These are phyloP conservation scores for Colletotrichum euphorbiae DNA, from an alignment of 2,329 filamentous ascomycete genomes.

Conservation along the genomic window DNA sequence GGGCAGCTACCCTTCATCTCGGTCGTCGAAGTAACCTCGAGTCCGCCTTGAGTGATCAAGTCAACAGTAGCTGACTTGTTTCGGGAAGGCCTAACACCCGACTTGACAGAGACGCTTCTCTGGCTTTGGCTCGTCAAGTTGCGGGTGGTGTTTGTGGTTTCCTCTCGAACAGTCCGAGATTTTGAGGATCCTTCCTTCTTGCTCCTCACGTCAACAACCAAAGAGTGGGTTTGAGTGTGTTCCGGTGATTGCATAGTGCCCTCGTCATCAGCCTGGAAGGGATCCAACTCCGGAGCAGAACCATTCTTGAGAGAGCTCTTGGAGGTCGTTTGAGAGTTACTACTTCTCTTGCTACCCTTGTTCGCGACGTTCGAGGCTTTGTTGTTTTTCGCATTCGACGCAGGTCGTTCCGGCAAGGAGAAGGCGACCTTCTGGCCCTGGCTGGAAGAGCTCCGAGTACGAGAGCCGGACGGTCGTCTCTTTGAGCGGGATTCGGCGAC, in stretches of 20 bases:
- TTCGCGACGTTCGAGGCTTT: constrained; percentile 51
- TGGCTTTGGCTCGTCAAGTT: constrained; percentile 42
- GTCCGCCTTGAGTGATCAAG: constrained; percentile 37
- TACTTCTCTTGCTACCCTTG: constrained; percentile 57
- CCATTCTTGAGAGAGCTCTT: constrained; percentile 39
- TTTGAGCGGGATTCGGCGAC: constrained; percentile 37
- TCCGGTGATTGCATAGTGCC: constrained; percentile 43
- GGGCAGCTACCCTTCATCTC: constrained; percentile 49
- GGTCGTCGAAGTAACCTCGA: constrained; percentile 30
- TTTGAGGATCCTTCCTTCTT: constrained; percentile 31
- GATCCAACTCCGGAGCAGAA: constrained; percentile 30
- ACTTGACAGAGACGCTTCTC: constrained; percentile 31
- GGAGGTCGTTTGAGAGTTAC: constrained; percentile 30
- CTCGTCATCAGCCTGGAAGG: constrained; percentile 42
- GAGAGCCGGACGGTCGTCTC: constrained; percentile 40
- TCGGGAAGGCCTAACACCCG: constrained; percentile 29
- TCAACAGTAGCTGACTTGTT: constrained; percentile 38
- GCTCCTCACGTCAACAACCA: constrained; percentile 42
- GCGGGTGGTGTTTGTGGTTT: constrained; percentile 38
- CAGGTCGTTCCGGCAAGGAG: constrained; percentile 53
- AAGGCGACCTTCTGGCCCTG: constrained; percentile 55
- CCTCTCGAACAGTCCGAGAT: constrained; percentile 29
- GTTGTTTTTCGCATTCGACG: constrained; percentile 43
- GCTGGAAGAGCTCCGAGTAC: constrained; percentile 25
- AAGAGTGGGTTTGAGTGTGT: constrained; percentile 43